phyloP scores from a whole-genome alignment of 805 yeast species.

The Grigorovia yakushimaensis region DNA sequence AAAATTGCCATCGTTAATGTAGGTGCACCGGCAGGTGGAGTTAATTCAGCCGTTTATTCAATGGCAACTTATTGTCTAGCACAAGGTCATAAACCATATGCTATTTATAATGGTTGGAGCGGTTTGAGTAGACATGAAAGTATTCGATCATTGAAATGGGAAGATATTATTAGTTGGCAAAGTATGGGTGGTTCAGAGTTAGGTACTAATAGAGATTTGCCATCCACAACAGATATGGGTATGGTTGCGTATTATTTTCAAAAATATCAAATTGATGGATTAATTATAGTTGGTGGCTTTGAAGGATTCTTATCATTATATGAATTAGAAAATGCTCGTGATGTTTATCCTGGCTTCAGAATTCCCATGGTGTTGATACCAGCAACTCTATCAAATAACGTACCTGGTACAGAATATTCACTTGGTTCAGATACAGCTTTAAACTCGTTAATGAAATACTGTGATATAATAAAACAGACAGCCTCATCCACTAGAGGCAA shows the following conservation, averaged over 20 bases:
- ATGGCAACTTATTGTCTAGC: constrained; percentile 67
- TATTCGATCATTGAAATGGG: constrained; percentile 52
- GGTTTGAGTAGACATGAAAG: constrained; percentile 61
- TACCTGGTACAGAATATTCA: constrained; percentile 75
- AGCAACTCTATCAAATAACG: constrained; percentile 78
- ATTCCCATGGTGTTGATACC: constrained; percentile 74
- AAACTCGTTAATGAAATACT: constrained; percentile 58
- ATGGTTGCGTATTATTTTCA: constrained; percentile 63
- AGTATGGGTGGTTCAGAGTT: constrained; percentile 70
- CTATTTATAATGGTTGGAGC: constrained; percentile 64
- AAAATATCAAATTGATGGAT: constrained; percentile 58
- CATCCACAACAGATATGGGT: constrained; percentile 57
- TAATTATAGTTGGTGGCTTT: constrained; percentile 71
- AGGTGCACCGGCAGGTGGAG: constrained; percentile 75
- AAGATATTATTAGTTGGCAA: constrained; percentile 64
- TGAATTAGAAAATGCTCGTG: constrained; percentile 51
- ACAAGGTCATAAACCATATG: constrained; percentile 62
- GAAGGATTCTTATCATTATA: constrained; percentile 65
- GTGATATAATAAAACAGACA: constrained; percentile 67
- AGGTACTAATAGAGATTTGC: constrained; percentile 69
- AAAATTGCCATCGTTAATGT: constrained; percentile 64
- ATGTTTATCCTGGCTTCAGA: constrained; percentile 56
- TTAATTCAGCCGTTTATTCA: constrained; percentile 67
- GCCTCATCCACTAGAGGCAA: constrained; percentile 72
- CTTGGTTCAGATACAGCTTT: constrained; percentile 69